A percentile compares a stretch with the other conserved stretches of the same genome.
These are phyloP conservation scores for Actinomucor elegans DNA, from an alignment of 371 early-diverging fungal genomes.

Conservation along the genomic window DNA sequence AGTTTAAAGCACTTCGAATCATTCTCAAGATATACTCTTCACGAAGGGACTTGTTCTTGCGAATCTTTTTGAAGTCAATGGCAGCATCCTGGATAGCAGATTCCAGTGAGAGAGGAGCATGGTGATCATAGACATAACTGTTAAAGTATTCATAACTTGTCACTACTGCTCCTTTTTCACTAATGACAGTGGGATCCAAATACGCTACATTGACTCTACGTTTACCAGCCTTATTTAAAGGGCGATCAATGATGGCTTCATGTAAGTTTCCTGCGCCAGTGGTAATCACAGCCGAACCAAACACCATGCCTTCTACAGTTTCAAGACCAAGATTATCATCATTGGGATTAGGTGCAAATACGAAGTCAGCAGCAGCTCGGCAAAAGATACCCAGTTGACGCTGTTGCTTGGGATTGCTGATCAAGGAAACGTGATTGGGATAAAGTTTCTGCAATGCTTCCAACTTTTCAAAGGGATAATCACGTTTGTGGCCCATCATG, in stretches of 20 bases:
- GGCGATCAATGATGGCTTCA: slow-evolving; percentile 59
- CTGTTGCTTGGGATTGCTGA: slow-evolving; percentile 49
- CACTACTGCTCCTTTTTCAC: slow-evolving; percentile 34
- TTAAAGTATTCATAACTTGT: slow-evolving; percentile 53
- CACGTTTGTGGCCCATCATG: slow-evolving; percentile 56
- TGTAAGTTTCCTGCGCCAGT: slow-evolving; percentile 56
- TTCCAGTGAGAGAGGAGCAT: slow-evolving; percentile 20
- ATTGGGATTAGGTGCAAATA: slow-evolving; percentile 54
- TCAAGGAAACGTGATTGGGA: slow-evolving; percentile 50
- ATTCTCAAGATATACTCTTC: slow-evolving; percentile 57
- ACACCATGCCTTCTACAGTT: slow-evolving; percentile 60
- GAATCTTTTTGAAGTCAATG: slow-evolving; percentile 26
- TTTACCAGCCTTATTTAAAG: slow-evolving; percentile 16
- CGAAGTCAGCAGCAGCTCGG: slow-evolving; percentile 66
- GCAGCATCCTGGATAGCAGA: slow-evolving; percentile 50
- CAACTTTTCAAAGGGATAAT: slow-evolving; percentile 50
- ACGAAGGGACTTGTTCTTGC: slow-evolving; percentile 33
- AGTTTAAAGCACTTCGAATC: slow-evolving; percentile 49
- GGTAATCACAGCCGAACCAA: slow-evolving; percentile 61
- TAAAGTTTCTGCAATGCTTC: slow-evolving; percentile 37
- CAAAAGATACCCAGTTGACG: slow-evolving; percentile 53
- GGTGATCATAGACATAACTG: slow-evolving; percentile 56
- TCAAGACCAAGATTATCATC: slow-evolving; percentile 51
- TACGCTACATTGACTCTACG: slow-evolving; percentile 7
- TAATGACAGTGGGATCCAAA: slow-evolving; percentile 6